These are phyloP conservation scores for Ganoderma multipileum DNA, from an alignment of 1,284 basidiomycete genomes.

Conservation along the genomic window DNA sequence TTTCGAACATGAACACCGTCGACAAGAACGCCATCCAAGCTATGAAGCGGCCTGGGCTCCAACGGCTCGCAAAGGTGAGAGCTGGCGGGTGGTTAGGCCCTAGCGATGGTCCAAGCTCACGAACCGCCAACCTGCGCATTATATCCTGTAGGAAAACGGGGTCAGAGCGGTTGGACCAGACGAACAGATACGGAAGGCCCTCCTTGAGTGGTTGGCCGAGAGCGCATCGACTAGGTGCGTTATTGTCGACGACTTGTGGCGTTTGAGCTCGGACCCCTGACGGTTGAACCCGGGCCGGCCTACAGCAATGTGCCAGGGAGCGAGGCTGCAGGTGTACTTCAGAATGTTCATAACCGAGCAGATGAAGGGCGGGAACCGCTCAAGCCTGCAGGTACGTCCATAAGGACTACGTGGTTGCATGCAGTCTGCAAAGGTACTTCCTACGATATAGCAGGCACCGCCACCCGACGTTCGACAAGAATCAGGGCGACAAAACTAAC, in stretches of 20 bases:
- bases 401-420: too few species aligned
- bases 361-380: too few species aligned
- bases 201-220: neutral
- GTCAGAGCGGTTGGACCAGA: neutral
- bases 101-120: neutral
- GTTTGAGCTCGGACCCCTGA: too few species aligned
- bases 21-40: neutral
- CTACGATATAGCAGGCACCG: too few species aligned
- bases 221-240: neutral
- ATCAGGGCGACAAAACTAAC: too few species aligned
- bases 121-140: neutral
- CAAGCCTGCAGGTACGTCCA: too few species aligned
- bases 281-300: too few species aligned
- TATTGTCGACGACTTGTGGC: neutral
- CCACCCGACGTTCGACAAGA: too few species aligned
- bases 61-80: neutral
- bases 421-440: too few species aligned
- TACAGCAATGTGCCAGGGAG: too few species aligned
- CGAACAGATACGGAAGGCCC: neutral
- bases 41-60: neutral
- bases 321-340: too few species aligned
- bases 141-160: neutral
- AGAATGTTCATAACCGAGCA: too few species aligned
- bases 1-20: neutral
- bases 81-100: neutral